Evolutionary conservation across 2,329 filamentous ascomycete species (phyloP), one percentile per base, ranked within the genome.

Genomic region (Nigrospora oryzae): DNA sequence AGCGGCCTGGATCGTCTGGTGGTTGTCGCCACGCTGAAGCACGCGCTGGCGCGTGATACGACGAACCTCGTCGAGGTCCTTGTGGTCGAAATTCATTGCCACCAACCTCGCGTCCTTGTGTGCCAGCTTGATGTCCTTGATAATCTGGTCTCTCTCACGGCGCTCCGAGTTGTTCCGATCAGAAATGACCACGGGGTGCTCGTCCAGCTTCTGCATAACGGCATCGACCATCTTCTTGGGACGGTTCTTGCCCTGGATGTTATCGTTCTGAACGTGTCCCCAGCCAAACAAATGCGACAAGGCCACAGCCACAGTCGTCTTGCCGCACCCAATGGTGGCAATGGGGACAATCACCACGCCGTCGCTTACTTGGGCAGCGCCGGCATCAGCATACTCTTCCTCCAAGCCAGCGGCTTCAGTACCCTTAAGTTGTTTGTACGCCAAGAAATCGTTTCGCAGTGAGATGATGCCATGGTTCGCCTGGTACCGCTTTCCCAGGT

Each of bases 231-330:
- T 97, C 44, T 80, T 77, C 50, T 84, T 79, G 3, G 89, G 85
- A 33, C 91, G 86, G 45, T 76, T 77, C 61, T 86, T 84, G 50
- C 83, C 88, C 43, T 81, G 81, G 48, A 98, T 93, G 60, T 98
- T 95, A 68, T 98, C 93, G 61, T 98, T 98, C 60, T 98, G 93
- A 40, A 96, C 74, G 60, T 95, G 89, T 14, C 89, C 91, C 86
- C 90, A 97, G 44, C 75, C 80, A 53, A 97, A 96, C 1, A 98
- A 75, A 57, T 88, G 83, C 5, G 77, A 76, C 16, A 98, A 70
- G 3, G 87, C 90, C 41, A 94, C 66, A 3, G 87, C 89, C 41
- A 98, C 69, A 0, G 93, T 98, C 0, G 93, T 98, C 74, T 98
- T 98, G 45, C 93, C 93, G 60, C 93, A 98, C 11, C 93, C 93